Percentiles rank a stretch among this genome's conserved stretches.
These are phyloP conservation scores for Backusella tarrabulga DNA, from an alignment of 192 early-diverging fungal genomes.

Conservation along the genomic window DNA sequence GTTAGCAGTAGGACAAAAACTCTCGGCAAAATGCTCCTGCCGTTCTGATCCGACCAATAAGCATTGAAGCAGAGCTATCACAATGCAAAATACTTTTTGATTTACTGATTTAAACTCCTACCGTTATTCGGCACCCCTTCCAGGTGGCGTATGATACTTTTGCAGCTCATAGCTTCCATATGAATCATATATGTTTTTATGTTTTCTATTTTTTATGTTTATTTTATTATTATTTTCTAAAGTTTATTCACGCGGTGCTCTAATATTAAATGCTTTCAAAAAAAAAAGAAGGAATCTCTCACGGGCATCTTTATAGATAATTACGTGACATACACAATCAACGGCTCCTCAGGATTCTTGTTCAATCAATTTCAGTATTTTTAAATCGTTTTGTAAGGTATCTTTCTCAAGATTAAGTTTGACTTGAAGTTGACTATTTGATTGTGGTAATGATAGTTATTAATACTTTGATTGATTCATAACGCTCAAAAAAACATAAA, in stretches of 20 bases:
- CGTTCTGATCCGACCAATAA: background rate
- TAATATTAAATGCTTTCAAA: background rate
- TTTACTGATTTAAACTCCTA: conserved; percentile 9
- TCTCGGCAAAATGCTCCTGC: background rate
- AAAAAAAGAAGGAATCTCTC: background rate
- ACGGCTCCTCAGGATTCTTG: background rate
- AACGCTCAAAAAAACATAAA: background rate
- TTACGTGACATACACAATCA: background rate
- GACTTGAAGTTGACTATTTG: conserved; percentile 8
- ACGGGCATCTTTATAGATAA: background rate
- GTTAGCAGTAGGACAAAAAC: background rate
- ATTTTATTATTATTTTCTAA: background rate
- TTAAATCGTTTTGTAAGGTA: conserved; percentile 17
- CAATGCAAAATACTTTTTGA: background rate
- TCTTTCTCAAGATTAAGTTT: conserved; percentile 14
- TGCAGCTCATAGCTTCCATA: background rate
- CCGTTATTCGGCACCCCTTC: conserved; percentile 3
- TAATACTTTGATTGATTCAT: background rate
- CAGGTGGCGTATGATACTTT: conserved; percentile 2
- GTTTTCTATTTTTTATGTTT: background rate
- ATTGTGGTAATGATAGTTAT: background rate
- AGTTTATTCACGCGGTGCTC: background rate
- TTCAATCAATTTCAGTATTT: background rate
- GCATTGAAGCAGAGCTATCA: background rate
- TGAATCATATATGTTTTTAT: background rate